Evolutionary conservation across 1,284 basidiomycete genomes (phyloP).

Genomic region (Vanrija sp.): DNA sequence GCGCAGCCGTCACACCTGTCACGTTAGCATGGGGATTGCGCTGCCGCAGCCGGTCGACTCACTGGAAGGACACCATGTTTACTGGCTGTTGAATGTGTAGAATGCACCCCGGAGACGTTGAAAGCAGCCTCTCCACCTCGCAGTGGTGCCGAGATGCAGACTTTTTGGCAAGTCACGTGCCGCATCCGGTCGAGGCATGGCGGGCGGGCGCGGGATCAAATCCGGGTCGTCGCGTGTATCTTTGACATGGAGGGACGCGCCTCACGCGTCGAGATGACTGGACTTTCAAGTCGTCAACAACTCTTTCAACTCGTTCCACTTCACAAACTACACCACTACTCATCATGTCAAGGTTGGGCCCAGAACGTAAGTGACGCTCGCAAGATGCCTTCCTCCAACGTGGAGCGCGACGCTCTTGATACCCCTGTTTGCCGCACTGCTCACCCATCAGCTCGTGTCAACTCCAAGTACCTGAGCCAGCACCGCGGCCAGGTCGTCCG

Average conservation of each 20-base stretch:
- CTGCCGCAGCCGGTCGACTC: constrained; percentile 24
- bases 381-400: background rate
- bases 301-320: background rate
- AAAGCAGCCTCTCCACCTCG: too few relatives aligned
- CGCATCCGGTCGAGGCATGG: too few relatives aligned
- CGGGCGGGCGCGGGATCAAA: too few relatives aligned
- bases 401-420: background rate
- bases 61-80: constrained; percentile 62
- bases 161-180: constrained; percentile 8
- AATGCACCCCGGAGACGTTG: too few relatives aligned
- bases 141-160: background rate
- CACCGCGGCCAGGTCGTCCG: constrained; percentile 58
- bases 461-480: constrained; percentile 32
- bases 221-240: background rate
- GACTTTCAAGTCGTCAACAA: background rate
- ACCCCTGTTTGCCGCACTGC: background rate
- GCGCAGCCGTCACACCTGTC: constrained; percentile 61
- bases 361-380: constrained; percentile 37
- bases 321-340: background rate
- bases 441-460: constrained; percentile 36
- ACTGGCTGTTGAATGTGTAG: too few relatives aligned
- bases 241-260: background rate
- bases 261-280: too few relatives aligned
- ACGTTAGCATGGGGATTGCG: background rate
- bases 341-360: background rate